Evolutionary conservation across 2,329 filamentous ascomycete genomes (phyloP).

Genomic region (Pestalotiopsis sp.): DNA sequence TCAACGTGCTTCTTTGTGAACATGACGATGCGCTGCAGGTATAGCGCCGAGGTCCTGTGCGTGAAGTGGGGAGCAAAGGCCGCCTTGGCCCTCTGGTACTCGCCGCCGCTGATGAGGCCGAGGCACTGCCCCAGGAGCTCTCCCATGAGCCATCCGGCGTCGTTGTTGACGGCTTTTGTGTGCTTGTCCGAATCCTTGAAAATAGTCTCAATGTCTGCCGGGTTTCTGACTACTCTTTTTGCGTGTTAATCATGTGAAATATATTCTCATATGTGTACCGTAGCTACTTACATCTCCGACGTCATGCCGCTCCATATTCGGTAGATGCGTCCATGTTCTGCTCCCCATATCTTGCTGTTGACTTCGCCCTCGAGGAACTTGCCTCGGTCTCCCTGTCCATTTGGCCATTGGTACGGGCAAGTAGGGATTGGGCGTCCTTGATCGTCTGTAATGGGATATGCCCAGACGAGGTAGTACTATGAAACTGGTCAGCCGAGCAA

Average conservation of each 20-base stretch:
- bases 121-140: conserved; percentile 43
- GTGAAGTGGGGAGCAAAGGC: conserved; percentile 19
- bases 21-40: conserved; percentile 14
- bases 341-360: conserved; percentile 33
- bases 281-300: conserved; percentile 36
- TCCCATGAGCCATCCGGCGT: conserved; percentile 38
- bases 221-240: conserved; percentile 35
- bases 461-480: background rate
- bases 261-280: background rate
- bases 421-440: conserved; percentile 15
- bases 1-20: background rate
- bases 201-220: conserved; percentile 34
- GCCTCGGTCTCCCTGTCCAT: conserved; percentile 38
- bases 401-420: conserved; percentile 31
- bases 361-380: conserved; percentile 39
- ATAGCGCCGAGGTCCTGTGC: background rate
- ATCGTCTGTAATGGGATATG: background rate
- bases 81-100: conserved; percentile 28
- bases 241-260: background rate
- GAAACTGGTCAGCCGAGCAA: background rate
- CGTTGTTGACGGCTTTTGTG: conserved; percentile 39
- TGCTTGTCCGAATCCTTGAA: conserved; percentile 46
- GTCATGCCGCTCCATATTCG: conserved; percentile 37
- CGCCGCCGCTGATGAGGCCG: conserved; percentile 35
- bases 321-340: conserved; percentile 35